A percentile compares a stretch with the other conserved stretches of the same genome.
These are phyloP conservation scores for Zea luxurians DNA, from an alignment of 176 grass and related monocot genomes.

Conservation along the genomic window DNA sequence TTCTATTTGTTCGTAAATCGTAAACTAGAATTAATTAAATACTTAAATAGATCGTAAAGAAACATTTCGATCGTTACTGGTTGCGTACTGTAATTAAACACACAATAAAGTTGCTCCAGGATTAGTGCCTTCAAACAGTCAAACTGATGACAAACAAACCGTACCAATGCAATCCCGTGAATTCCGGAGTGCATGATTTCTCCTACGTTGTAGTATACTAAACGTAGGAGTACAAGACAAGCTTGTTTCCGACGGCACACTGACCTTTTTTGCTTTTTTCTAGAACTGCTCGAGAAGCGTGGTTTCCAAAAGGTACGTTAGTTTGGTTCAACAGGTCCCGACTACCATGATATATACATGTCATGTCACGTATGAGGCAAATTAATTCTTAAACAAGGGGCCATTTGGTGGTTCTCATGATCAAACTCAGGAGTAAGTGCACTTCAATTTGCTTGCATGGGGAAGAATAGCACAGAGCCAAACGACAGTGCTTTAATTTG, in stretches of 20 bases:
- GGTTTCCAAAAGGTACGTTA: conserved; percentile 11
- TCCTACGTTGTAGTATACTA: neutral
- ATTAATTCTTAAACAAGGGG: conserved; percentile 12
- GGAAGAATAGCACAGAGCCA: conserved; percentile 9
- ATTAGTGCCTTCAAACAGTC: neutral
- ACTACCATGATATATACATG: conserved; percentile 11
- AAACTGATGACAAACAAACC: neutral
- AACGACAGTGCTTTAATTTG: neutral
- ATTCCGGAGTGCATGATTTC: neutral
- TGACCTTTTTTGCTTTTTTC: conserved; percentile 24
- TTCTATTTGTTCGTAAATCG: no score
- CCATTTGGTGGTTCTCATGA: conserved; percentile 16
- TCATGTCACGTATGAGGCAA: neutral
- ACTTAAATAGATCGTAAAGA: no score
- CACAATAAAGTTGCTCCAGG: no score
- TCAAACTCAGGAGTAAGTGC: neutral
- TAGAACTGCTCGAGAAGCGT: conserved; percentile 20
- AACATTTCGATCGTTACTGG: no score
- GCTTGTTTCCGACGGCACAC: conserved; percentile 26
- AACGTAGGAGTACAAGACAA: neutral
- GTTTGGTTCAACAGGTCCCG: conserved; percentile 28
- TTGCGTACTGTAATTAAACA: no score
- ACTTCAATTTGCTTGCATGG: conserved; percentile 13
- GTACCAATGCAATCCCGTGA: neutral
- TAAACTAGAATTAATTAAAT: no score